These are phyloP conservation scores for Gossypium stocksii DNA, from an alignment of 345 rosid species.

Conservation along the genomic window DNA sequence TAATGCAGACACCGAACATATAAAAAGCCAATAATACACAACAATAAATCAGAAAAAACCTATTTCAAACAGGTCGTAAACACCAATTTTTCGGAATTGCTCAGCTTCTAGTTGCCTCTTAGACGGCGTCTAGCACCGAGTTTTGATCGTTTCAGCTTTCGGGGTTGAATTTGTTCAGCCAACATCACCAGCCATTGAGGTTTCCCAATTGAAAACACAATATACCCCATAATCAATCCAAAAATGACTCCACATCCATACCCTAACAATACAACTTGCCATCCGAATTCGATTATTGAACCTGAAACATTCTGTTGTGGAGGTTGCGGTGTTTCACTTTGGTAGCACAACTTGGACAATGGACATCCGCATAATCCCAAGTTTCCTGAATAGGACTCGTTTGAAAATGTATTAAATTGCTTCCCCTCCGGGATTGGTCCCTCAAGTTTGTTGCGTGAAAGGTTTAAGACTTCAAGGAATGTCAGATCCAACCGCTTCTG, in stretches of 20 bases:
- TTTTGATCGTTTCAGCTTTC: neutral
- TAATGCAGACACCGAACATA: neutral
- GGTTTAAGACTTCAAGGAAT: conserved; percentile 11
- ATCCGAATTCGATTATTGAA: neutral
- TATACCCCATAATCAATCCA: no score
- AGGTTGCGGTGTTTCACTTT: neutral
- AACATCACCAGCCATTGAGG: neutral
- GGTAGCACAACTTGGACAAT: neutral
- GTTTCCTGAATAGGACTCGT: neutral
- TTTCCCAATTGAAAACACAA: no score
- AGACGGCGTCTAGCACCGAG: neutral
- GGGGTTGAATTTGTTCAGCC: neutral
- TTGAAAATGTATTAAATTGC: neutral
- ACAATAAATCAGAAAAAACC: neutral
- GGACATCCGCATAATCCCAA: neutral
- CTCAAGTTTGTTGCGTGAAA: conserved; percentile 10
- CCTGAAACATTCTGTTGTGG: neutral
- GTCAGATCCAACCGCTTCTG: neutral
- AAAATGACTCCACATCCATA: no score
- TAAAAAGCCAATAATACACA: neutral
- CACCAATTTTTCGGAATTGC: neutral
- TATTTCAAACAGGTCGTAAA: neutral
- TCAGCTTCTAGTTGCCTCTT: neutral
- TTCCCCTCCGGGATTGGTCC: conserved; percentile 16
- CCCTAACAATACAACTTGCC: neutral